Conservation (phyloP, 257 asterid species). For the Solanum bulbocastanum region DNA sequence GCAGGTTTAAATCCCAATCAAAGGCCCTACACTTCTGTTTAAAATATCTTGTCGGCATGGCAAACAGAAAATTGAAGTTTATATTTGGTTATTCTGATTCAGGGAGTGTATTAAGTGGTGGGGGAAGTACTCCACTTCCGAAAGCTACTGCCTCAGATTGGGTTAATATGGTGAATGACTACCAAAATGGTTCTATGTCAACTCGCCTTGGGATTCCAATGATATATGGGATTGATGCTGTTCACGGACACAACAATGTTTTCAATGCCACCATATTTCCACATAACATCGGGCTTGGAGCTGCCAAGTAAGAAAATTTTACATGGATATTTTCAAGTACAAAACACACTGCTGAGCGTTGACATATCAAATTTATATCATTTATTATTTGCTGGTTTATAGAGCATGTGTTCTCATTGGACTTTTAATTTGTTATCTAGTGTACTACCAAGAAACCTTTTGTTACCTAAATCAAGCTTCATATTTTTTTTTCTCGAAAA, state of each 20-base stretch:
- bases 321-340: not conserved
- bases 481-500: not conserved
- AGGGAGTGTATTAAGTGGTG: constrained; percentile 86
- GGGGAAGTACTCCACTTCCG: constrained; percentile 78
- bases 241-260: constrained; percentile 81
- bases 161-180: constrained; percentile 68
- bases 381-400: not conserved
- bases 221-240: constrained; percentile 87
- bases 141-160: constrained; percentile 66
- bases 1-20: not conserved
- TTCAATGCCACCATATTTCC: constrained; percentile 84
- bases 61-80: not conserved
- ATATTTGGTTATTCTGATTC: constrained; percentile 5
- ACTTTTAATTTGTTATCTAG: not conserved
- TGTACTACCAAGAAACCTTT: not conserved
- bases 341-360: not conserved
- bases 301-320: constrained; percentile 46
- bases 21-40: not conserved
- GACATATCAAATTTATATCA: not conserved
- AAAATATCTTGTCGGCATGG: not conserved
- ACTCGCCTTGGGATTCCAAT: constrained; percentile 83
- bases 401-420: not conserved
- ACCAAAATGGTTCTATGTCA: constrained; percentile 66
- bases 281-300: constrained; percentile 87
- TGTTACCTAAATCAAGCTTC: not conserved